Evolutionary conservation across 257 asterid genomes (phyloP).

Genomic region (Mentha longifolia): DNA sequence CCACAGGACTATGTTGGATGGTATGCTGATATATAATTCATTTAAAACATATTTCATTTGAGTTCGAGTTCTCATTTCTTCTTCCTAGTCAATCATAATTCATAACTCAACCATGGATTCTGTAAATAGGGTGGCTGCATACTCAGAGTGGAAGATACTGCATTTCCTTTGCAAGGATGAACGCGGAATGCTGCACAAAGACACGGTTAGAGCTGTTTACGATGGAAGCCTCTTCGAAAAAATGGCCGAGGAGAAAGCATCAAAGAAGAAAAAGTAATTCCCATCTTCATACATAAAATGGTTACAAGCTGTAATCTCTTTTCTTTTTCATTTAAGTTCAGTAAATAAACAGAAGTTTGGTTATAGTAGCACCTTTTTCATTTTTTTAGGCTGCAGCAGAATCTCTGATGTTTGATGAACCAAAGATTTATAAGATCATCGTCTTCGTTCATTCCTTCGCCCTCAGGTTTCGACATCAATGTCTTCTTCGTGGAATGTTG

Average conservation of each 20-base stretch:
- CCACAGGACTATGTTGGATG: constrained; percentile 78
- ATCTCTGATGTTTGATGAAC: constrained; percentile 34
- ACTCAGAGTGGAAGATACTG: constrained; percentile 74
- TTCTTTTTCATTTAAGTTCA: background rate
- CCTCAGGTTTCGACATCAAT: background rate
- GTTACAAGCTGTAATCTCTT: background rate
- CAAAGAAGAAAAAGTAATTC: constrained; percentile 52
- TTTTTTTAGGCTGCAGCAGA: constrained; percentile 32
- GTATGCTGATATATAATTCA: constrained; percentile 40
- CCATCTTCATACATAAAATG: background rate
- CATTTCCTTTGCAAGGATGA: constrained; percentile 72
- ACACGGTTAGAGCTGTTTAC: constrained; percentile 55
- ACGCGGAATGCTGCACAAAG: constrained; percentile 63
- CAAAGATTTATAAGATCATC: constrained; percentile 26
- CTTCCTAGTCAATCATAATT: background rate
- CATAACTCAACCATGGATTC: background rate
- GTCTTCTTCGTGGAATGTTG: background rate
- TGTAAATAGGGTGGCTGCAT: constrained; percentile 64
- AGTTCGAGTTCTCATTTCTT: background rate
- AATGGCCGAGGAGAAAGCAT: constrained; percentile 63
- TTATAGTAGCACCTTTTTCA: background rate
- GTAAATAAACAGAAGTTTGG: constrained; percentile 25
- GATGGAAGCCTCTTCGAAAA: constrained; percentile 85
- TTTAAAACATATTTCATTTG: background rate
- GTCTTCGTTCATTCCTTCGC: background rate